Base-by-base conservation (phyloP, 352 stramenopile genomes). In the Pythium apleroticum region DNA sequence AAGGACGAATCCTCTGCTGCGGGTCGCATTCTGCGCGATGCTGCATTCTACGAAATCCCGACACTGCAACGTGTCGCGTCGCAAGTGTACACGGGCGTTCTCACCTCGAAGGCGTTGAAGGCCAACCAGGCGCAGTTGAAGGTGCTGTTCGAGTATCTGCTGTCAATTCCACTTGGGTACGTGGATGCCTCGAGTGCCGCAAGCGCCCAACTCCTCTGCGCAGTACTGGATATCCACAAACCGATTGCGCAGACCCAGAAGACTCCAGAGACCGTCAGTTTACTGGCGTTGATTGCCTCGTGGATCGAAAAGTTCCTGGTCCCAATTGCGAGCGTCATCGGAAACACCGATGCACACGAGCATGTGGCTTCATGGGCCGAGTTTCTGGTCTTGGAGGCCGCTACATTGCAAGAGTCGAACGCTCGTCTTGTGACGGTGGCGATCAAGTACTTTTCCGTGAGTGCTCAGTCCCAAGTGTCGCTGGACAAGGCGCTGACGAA, bases 21-120 rank as follows among this genome's bases (percentile, higher is more conserved):
- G 25, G 49, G 49, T 53, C 78, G 78, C 4, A 84, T 88, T 53
- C 63, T 94, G 60, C 70, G 72, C 41, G 87, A 94, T 57, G 87
- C 87, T 12, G 80, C 71, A 4, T 94, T 96, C 62, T 96, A 93
- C 69, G 87, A 96, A 49, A 93, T 96, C 49, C 31, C 48, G 20
- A 70, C 65, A 24, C 66, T 94, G 57, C 75, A 74, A 12, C 49
- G 62, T 1, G 71, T 84, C 41, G 80, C 80, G 0, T 58, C 84
- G 0, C 25, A 37, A 10, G 77, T 86, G 11, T 65, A 92, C 22
- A 62, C 64, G 2, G 48, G 17, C 10, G 43, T 68, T 1, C 15
- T 65, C 30, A 41, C 41, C 8, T 49, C 22, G 4, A 58, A 52
- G 20, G 27, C 46, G 3, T 22, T 66, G 11, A 55, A 12, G 9